Percentiles rank a stretch among this genome's conserved stretches.
Evolutionary conservation across 176 grass and related monocot species (phyloP).

Genomic region (Chloris gayana): DNA sequence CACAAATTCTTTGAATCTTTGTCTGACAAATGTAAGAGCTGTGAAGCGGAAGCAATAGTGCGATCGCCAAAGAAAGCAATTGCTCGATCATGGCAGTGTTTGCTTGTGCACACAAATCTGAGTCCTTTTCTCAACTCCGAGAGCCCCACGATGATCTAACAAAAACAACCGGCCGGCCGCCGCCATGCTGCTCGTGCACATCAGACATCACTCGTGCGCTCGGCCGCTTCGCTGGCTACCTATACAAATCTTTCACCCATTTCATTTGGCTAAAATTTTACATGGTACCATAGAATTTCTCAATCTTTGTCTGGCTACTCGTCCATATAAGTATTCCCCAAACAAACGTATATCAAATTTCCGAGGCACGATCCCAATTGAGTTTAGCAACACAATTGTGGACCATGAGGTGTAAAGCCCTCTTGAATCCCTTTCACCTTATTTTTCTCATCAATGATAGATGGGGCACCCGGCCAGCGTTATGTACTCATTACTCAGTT

Average conservation of each 20-base stretch:
- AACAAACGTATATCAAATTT: too few species aligned
- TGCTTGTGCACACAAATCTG: not conserved
- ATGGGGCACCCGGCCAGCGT: too few species aligned
- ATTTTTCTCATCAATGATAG: too few species aligned
- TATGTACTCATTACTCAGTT: too few species aligned
- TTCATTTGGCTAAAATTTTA: not conserved
- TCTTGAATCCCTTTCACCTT: too few species aligned
- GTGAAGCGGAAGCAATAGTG: not conserved
- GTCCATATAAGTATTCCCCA: too few species aligned
- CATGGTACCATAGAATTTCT: not conserved
- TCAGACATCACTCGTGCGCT: not conserved
- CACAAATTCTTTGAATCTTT: constrained; percentile 50
- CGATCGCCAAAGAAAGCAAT: not conserved
- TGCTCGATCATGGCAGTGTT: constrained; percentile 12
- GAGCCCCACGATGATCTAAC: not conserved
- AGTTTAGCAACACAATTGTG: too few species aligned
- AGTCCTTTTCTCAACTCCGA: not conserved
- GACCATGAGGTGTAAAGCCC: too few species aligned
- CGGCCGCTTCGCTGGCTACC: not conserved
- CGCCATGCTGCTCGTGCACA: not conserved
- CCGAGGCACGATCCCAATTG: not conserved
- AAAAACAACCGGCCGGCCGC: too few species aligned
- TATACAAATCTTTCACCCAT: not conserved
- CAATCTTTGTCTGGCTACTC: not conserved
- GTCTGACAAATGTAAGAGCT: not conserved